Conservation (phyloP, 2,329 filamentous ascomycete species). For the Orbilia quercus region DNA sequence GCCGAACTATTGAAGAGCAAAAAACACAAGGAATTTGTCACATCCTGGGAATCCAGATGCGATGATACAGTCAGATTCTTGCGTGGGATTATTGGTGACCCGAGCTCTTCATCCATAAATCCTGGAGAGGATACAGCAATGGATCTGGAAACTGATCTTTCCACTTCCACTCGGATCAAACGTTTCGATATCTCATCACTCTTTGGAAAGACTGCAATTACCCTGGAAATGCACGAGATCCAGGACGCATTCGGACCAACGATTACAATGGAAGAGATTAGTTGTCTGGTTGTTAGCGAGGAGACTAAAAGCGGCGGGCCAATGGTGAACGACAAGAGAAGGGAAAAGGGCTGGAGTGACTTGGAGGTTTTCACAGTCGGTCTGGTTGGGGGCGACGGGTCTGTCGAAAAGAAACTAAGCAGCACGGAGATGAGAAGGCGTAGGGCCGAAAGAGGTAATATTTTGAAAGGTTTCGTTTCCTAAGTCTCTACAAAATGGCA, state of each 20-base stretch:
- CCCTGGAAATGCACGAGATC: constrained; percentile 83
- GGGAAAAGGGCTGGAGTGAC: constrained; percentile 77
- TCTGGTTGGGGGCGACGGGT: constrained; percentile 76
- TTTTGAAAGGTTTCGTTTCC: constrained; percentile 43
- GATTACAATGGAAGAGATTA: constrained; percentile 80
- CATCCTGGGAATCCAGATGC: constrained; percentile 82
- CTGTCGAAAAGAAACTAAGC: constrained; percentile 64
- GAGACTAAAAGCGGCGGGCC: constrained; percentile 87
- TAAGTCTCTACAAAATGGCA: constrained; percentile 1
- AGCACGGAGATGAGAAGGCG: constrained; percentile 59
- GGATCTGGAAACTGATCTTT: constrained; percentile 61
- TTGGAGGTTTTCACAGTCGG: constrained; percentile 89
- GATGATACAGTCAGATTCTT: constrained; percentile 78
- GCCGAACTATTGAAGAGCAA: constrained; percentile 89
- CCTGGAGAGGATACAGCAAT: constrained; percentile 65
- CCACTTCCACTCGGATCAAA: constrained; percentile 37
- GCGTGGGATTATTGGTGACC: constrained; percentile 70
- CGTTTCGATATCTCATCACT: constrained; percentile 32
- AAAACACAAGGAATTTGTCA: constrained; percentile 82
- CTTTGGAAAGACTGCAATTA: constrained; percentile 63
- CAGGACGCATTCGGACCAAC: constrained; percentile 91
- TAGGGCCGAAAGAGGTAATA: constrained; percentile 35
- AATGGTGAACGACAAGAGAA: constrained; percentile 85
- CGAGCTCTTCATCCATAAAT: constrained; percentile 64
- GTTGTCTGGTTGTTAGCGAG: constrained; percentile 83